These are phyloP conservation scores for Wallacemonas sp. DNA, from an alignment of 208 protist genomes.

Conservation along the genomic window DNA sequence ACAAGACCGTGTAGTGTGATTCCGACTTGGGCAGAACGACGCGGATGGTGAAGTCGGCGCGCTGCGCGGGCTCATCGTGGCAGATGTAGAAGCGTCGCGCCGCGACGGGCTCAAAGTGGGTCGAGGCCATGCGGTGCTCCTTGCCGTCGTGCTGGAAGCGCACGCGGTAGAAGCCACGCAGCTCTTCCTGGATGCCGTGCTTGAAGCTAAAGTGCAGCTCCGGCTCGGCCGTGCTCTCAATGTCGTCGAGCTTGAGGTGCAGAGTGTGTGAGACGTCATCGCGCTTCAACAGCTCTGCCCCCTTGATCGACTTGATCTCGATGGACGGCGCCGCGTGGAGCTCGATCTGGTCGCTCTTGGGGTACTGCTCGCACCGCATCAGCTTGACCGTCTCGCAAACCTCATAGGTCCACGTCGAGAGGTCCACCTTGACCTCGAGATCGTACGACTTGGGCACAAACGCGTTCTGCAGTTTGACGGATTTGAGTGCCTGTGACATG, in stretches of 20 bases:
- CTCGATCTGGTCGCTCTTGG: conserved; percentile 39
- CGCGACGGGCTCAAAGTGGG: conserved; percentile 96
- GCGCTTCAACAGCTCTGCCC: conserved; percentile 48
- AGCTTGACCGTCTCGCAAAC: conserved; percentile 68
- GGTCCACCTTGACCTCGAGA: conserved; percentile 63
- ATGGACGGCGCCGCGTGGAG: conserved; percentile 73
- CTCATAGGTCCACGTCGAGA: conserved; percentile 74
- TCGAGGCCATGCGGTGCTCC: conserved; percentile 90
- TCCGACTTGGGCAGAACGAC: conserved; percentile 70
- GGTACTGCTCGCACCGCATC: conserved; percentile 28
- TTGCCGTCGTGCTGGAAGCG: conserved; percentile 63
- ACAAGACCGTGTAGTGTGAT: conserved; percentile 78
- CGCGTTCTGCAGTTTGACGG: conserved; percentile 76
- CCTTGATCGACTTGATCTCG: conserved; percentile 40
- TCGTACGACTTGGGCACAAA: conserved; percentile 74
- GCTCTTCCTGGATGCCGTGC: conserved; percentile 85
- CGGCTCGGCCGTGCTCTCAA: conserved; percentile 46
- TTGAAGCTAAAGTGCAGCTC: conserved; percentile 72
- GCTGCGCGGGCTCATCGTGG: conserved; percentile 96
- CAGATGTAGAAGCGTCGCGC: conserved; percentile 95
- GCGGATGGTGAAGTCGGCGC: conserved; percentile 94
- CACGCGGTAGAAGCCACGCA: conserved; percentile 93
- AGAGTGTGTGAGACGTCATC: conserved; percentile 58
- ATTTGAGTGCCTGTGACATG: conserved; percentile 9
- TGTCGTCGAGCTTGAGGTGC: conserved; percentile 56